Evolutionary conservation across 1,284 basidiomycete species (phyloP).

Genomic region (Cutaneotrichosporon spelunceum): DNA sequence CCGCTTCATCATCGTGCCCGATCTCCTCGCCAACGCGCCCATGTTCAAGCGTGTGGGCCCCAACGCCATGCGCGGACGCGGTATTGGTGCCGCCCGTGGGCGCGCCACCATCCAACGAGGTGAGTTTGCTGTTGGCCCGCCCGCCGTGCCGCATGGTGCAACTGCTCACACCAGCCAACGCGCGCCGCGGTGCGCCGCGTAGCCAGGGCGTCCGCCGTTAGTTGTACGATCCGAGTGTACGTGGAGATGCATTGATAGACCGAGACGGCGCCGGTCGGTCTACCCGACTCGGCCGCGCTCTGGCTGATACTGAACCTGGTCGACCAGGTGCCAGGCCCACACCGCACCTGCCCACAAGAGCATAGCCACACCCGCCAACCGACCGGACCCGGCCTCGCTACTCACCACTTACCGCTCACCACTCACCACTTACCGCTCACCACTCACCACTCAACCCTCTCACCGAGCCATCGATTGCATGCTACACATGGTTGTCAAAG

Average conservation of each 20-base stretch:
- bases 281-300: neutral
- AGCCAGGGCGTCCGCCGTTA: slow-evolving; percentile 52
- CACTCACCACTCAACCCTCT: neutral
- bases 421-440: no score
- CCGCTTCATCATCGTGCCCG: slow-evolving; percentile 98
- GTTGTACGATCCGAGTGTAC: slow-evolving; percentile 1
- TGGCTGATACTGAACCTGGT: neutral
- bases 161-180: slow-evolving; percentile 41
- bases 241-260: slow-evolving; percentile 2
- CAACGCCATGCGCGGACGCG: slow-evolving; percentile 96
- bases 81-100: slow-evolving; percentile 77
- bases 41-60: slow-evolving; percentile 99
- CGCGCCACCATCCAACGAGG: slow-evolving; percentile 53
- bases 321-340: neutral
- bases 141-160: neutral
- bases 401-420: no score
- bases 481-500: neutral
- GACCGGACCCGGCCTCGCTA: no score
- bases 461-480: slow-evolving; percentile 1
- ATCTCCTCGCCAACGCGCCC: slow-evolving; percentile 98
- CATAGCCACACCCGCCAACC: no score
- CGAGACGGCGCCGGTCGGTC: neutral
- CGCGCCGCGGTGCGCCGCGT: slow-evolving; percentile 48
- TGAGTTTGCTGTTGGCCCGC: slow-evolving; percentile 22
- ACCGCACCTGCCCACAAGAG: no score